Evolutionary conservation across 768 basidiomycete genomes (phyloP).

Genomic region (Filobasidium floriforme): DNA sequence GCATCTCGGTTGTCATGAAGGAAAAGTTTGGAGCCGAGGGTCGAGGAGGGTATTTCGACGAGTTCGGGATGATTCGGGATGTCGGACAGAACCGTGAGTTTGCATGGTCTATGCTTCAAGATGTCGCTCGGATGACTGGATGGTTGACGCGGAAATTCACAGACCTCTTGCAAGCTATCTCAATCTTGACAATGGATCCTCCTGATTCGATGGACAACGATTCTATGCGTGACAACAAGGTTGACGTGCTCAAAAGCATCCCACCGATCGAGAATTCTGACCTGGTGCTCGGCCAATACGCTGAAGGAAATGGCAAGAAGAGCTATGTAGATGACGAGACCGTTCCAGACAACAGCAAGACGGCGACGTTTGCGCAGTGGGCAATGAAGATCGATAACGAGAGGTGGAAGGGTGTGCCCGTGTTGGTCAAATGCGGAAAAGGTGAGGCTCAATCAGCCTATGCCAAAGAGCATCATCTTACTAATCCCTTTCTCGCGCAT

Average conservation of each 20-base stretch:
- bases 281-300: constrained; percentile 24
- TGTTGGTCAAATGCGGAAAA: constrained; percentile 26
- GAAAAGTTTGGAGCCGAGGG: constrained; percentile 27
- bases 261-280: constrained; percentile 9
- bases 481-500: too few relatives aligned
- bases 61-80: constrained; percentile 27
- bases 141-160: neutral
- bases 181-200: constrained; percentile 14
- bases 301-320: neutral
- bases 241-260: constrained; percentile 13
- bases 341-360: constrained; percentile 16
- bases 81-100: constrained; percentile 25
- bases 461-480: too few relatives aligned
- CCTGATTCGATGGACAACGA: constrained; percentile 11
- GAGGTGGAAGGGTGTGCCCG: constrained; percentile 24
- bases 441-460: constrained; percentile 4
- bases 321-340: constrained; percentile 24
- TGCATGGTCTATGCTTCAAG: neutral
- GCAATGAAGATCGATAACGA: constrained; percentile 22
- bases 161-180: constrained; percentile 15
- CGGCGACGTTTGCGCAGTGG: constrained; percentile 23
- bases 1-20: constrained; percentile 18
- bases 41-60: constrained; percentile 28
- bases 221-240: constrained; percentile 10
- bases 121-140: neutral